A percentile compares a stretch with the other conserved stretches of the same genome.
Conservation (phyloP, 495 filamentous ascomycete genomes). For the Xylaria grammica region DNA sequence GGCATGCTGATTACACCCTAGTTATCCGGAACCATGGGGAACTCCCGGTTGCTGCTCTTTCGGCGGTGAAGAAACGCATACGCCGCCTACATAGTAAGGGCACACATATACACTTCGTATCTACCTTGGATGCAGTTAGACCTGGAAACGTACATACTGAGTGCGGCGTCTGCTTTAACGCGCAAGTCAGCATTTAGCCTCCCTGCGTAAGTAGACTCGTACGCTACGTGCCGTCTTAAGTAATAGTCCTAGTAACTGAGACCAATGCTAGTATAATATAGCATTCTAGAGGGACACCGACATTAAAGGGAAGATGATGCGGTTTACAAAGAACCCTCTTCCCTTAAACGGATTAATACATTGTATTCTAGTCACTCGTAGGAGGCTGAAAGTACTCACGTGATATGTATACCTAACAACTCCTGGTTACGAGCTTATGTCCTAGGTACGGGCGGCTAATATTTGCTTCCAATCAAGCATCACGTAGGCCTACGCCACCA, state of each 20-base stretch:
- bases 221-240: too few species aligned
- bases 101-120: neutral
- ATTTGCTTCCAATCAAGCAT: too few species aligned
- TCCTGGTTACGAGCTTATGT: too few species aligned
- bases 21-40: neutral
- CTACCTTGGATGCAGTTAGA: neutral
- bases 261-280: neutral
- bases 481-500: neutral
- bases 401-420: too few species aligned
- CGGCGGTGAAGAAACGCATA: neutral
- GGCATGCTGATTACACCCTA: neutral
- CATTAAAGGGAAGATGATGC: neutral
- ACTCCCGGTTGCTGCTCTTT: neutral
- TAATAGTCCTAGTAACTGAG: too few species aligned
- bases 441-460: too few species aligned
- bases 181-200: too few species aligned
- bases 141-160: too few species aligned
- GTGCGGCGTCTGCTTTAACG: too few species aligned
- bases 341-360: neutral
- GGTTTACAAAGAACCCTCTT: neutral
- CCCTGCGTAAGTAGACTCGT: too few species aligned
- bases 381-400: too few species aligned
- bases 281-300: neutral
- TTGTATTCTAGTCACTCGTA: too few species aligned
- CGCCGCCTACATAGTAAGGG: neutral